These are phyloP conservation scores for Yarrowia sp. DNA, from an alignment of 805 yeast species.

Conservation along the genomic window DNA sequence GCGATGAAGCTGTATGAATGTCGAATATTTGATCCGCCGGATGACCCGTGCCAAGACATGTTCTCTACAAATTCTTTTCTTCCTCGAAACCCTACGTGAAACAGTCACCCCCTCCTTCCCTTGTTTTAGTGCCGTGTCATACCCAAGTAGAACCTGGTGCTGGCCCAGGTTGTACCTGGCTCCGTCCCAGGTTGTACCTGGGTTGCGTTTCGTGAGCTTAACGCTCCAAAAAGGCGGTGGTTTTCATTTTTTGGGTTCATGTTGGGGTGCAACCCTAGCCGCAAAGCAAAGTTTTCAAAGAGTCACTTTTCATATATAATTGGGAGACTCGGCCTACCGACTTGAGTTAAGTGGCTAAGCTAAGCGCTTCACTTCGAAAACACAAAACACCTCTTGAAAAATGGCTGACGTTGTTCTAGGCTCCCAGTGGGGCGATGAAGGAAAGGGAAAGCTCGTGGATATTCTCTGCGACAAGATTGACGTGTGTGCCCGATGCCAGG, in stretches of 20 bases:
- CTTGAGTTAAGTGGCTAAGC: conserved; percentile 23
- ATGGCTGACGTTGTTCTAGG: conserved; percentile 95
- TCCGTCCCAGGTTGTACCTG: conserved; percentile 23
- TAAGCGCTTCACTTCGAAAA: conserved; percentile 19
- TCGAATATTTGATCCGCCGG: too few species aligned
- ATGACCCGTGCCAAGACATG: too few species aligned
- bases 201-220: conserved; percentile 17
- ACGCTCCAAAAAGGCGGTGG: not conserved
- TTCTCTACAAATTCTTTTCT: too few species aligned
- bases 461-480: conserved; percentile 91
- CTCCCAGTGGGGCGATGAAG: conserved; percentile 99
- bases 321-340: not conserved
- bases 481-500: conserved; percentile 93
- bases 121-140: not conserved
- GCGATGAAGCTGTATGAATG: not conserved
- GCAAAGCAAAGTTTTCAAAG: conserved; percentile 16
- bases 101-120: not conserved
- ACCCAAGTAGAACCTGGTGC: conserved; percentile 2
- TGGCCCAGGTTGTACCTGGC: conserved; percentile 21
- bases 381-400: not conserved
- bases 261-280: conserved; percentile 12
- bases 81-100: not conserved
- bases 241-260: not conserved
- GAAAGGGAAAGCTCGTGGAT: conserved; percentile 97
- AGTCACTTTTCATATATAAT: conserved; percentile 21